phyloP scores from a whole-genome alignment of 345 rosid genomes.

The Eutrema japonicum region DNA sequence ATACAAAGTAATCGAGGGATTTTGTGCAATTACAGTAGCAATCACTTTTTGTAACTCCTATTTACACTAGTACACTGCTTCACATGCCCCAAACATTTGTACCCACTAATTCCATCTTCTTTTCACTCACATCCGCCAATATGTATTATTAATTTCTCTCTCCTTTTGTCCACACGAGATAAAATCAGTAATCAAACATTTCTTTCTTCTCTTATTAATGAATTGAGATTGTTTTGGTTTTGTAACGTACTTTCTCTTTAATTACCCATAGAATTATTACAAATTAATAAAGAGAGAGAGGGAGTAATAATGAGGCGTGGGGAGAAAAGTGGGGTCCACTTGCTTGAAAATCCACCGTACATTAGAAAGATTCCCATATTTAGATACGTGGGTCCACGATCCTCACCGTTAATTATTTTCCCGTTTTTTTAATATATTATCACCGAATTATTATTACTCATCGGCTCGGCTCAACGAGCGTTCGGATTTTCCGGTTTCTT shows the following conservation, averaged over 20 bases:
- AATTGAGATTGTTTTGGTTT: constrained; percentile 1
- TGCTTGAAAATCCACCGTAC: constrained; percentile 35
- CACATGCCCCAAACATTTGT: constrained; percentile 32
- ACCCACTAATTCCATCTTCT: constrained; percentile 15
- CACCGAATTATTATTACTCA: not conserved
- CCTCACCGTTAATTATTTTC: constrained; percentile 48
- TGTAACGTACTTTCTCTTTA: constrained; percentile 31
- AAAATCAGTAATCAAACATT: not conserved
- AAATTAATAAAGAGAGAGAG: constrained; percentile 1
- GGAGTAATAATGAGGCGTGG: constrained; percentile 44
- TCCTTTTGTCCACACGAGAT: no score
- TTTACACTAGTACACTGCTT: constrained; percentile 29
- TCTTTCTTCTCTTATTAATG: not conserved
- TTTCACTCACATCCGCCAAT: not conserved
- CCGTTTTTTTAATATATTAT: not conserved
- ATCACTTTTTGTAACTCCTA: constrained; percentile 37
- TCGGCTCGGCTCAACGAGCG: constrained; percentile 35
- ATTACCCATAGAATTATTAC: not conserved
- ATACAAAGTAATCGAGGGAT: constrained; percentile 35
- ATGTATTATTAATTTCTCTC: not conserved
- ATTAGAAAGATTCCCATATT: constrained; percentile 49
- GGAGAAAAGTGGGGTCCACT: constrained; percentile 30
- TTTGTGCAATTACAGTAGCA: constrained; percentile 43
- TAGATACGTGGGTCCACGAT: constrained; percentile 46
- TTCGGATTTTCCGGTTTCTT: constrained; percentile 23